A percentile compares a stretch with the other conserved stretches of the same genome.
Evolutionary conservation across 345 rosid species (phyloP).

Genomic region (Corchorus capsularis): DNA sequence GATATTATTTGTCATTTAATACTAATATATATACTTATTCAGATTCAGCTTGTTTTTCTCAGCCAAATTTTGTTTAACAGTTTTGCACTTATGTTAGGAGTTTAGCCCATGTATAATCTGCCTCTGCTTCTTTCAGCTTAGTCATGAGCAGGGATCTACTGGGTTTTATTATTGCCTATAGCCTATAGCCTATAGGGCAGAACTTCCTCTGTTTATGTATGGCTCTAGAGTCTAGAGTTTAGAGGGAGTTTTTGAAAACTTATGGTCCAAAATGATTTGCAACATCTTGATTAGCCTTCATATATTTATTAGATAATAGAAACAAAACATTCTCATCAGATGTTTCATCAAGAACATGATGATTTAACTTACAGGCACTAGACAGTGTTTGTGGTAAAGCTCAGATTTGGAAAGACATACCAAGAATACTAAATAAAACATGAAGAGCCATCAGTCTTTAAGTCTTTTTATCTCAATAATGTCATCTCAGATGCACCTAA

Average conservation of each 20-base stretch:
- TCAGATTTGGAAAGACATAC: not conserved
- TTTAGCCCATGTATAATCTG: not conserved
- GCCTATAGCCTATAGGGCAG: no score
- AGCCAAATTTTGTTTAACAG: not conserved
- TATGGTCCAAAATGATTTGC: not conserved
- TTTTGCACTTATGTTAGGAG: not conserved
- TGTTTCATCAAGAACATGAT: not conserved
- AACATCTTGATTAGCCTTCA: not conserved
- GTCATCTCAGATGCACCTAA: not conserved
- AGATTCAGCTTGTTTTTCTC: not conserved
- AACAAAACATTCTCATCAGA: not conserved
- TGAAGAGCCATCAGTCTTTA: not conserved
- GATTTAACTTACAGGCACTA: not conserved
- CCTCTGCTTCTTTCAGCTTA: not conserved
- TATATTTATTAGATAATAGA: not conserved
- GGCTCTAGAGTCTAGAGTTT: not conserved
- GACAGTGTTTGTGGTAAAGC: constrained; percentile 6
- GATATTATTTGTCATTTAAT: not conserved
- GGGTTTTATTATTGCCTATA: no score
- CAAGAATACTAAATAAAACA: not conserved
- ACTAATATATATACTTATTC: not conserved
- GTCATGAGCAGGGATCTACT: not conserved
- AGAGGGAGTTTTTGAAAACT: not conserved
- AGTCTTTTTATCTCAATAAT: not conserved
- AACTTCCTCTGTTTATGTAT: no score